These are phyloP conservation scores for Tetraselmis chui DNA, from an alignment of 139 green algal species.

Conservation along the genomic window DNA sequence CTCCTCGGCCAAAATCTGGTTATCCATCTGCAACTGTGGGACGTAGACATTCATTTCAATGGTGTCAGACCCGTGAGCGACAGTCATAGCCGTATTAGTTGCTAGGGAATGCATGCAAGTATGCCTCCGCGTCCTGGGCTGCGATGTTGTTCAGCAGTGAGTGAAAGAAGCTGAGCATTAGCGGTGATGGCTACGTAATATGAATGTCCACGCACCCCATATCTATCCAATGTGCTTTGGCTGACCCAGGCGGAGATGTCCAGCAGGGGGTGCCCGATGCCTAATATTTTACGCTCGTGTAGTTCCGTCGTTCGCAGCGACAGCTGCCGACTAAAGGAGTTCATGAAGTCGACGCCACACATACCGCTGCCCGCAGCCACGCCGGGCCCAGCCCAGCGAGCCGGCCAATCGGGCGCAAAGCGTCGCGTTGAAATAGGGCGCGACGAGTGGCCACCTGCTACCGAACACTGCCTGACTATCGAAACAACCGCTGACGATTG, in stretches of 20 bases:
- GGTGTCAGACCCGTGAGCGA: neutral
- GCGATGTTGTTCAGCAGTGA: neutral
- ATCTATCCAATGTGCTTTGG: constrained; percentile 81
- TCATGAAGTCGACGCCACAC: neutral
- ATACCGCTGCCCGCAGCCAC: neutral
- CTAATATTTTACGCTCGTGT: constrained; percentile 46
- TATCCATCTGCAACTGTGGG: constrained; percentile 77
- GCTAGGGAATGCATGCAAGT: neutral
- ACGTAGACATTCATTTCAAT: neutral
- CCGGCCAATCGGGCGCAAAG: no score
- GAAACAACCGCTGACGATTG: no score
- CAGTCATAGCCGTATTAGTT: neutral
- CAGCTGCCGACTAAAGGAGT: neutral
- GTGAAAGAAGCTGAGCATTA: neutral
- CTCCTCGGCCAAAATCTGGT: constrained; percentile 98
- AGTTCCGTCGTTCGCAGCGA: neutral
- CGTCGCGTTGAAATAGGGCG: no score
- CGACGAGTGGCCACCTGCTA: no score
- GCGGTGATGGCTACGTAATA: neutral
- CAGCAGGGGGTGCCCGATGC: constrained; percentile 94
- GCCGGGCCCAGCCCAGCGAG: no score
- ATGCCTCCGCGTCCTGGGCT: neutral
- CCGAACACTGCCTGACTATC: no score
- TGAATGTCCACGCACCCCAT: constrained; percentile 48
- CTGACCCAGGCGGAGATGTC: constrained; percentile 85